Base-by-base conservation (phyloP, 352 stramenopile species). In the Salisapilia sapeloensis region DNA sequence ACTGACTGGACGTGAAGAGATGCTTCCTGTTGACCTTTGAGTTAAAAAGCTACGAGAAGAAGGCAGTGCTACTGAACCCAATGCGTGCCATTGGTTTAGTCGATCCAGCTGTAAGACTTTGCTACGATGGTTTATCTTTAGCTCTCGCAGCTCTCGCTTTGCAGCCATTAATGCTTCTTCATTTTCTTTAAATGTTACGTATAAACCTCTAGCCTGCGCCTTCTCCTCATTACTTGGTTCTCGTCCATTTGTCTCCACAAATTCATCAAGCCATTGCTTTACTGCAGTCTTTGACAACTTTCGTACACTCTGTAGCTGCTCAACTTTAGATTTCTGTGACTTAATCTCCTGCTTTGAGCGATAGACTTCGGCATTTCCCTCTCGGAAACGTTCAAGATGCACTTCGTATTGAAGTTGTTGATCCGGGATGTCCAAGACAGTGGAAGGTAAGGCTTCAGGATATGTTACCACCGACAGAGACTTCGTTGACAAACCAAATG, bases 181-280 rank as follows among this genome's bases (percentile, higher is more conserved):
- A 6, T 46, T 50, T n/a, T 54, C 49, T 42, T 87, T 84, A 52
- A 87, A 87, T 14, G 51, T 49, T 14, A 81, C 15, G 25, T 87
- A 87, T 21, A 79, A 41, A 14, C 80, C 63, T 28, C 84, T 83
- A 19, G 83, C 71, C 23, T 69, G 51, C 6, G 67, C 53, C 31
- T 87, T 84, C 25, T 87, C 71, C n/a, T 80, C 56, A n/a, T 83
- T 70, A 15, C 52, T 60, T 4, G 67, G 71, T 0, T 83, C 67
- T 0, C 63, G 53, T 0, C 48, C 43, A 31, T 78, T 42, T 22
- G 50, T 40, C 8, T 30, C 27, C 35, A 77, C 52, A 22, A 87
- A 87, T 2, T 50, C 50, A 6, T 45, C 33, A 12, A 87, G 48
- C 71, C 67, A 87, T 4, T 42, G 29, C 45, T 81, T 87, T 33